These are phyloP conservation scores for Coelastrella sp. DNA, from an alignment of 139 green algal species.

Conservation along the genomic window DNA sequence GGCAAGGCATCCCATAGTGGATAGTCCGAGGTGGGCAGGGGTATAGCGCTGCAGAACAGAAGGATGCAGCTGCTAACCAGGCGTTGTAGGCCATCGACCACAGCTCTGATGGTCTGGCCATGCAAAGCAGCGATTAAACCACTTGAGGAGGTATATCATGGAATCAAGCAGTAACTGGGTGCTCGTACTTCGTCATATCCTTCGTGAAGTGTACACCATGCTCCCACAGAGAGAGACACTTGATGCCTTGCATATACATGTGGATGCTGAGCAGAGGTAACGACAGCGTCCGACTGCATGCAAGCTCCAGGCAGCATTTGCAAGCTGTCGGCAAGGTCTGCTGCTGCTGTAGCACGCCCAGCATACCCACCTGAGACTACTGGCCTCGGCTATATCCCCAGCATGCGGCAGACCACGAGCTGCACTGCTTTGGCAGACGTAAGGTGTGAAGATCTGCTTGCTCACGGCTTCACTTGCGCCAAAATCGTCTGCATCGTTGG, in stretches of 20 bases:
- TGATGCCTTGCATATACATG: too few relatives aligned
- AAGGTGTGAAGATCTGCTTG: slow-evolving; percentile 52
- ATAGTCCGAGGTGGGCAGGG: slow-evolving; percentile 77
- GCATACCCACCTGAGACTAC: slow-evolving; percentile 69
- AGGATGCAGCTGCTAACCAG: too few relatives aligned
- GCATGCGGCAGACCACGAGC: slow-evolving; percentile 57
- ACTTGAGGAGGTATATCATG: too few relatives aligned
- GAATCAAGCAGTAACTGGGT: too few relatives aligned
- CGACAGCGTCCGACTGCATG: background rate
- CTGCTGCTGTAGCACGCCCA: background rate
- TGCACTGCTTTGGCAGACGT: slow-evolving; percentile 45
- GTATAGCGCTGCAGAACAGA: slow-evolving; percentile 72
- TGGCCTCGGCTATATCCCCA: slow-evolving; percentile 83
- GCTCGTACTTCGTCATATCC: too few relatives aligned
- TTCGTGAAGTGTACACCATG: too few relatives aligned
- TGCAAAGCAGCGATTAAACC: too few relatives aligned
- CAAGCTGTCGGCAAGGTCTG: background rate
- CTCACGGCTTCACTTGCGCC: background rate
- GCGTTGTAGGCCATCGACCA: too few relatives aligned
- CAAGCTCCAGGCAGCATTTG: background rate
- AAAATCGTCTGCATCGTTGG: background rate
- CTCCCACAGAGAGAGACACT: too few relatives aligned
- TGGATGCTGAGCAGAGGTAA: too few relatives aligned
- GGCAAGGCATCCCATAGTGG: slow-evolving; percentile 78
- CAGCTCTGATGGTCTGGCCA: too few relatives aligned